phyloP scores from a whole-genome alignment of 768 basidiomycete genomes.

The Mrakia hoshinonis region DNA sequence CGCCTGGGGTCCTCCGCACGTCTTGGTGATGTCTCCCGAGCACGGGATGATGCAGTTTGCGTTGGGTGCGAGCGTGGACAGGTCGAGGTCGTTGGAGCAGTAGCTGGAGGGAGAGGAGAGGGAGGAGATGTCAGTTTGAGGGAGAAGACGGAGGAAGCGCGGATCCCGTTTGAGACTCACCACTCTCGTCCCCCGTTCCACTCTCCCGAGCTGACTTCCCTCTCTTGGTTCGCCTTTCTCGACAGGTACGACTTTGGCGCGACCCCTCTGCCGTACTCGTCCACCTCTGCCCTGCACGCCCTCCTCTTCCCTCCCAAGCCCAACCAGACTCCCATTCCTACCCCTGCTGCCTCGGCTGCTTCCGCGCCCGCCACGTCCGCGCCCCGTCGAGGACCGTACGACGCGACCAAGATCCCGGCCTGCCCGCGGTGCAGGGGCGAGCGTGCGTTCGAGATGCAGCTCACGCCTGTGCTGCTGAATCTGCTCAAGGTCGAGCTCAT shows the following conservation, averaged over 20 bases:
- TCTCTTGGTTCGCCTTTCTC: not conserved
- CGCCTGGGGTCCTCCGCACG: conserved; percentile 20
- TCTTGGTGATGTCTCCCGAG: conserved; percentile 6
- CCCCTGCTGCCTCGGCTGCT: conserved; percentile 50
- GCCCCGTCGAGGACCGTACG: conserved; percentile 43
- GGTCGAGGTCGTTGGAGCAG: conserved; percentile 1
- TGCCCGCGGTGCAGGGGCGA: conserved; percentile 61
- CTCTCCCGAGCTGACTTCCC: too few relatives aligned
- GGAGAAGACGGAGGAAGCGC: not conserved
- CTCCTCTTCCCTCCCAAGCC: conserved; percentile 59
- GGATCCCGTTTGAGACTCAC: not conserved
- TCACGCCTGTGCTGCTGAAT: conserved; percentile 90
- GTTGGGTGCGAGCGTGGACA: not conserved
- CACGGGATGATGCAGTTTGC: conserved; percentile 16
- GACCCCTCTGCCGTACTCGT: conserved; percentile 74
- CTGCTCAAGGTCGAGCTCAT: conserved; percentile 47
- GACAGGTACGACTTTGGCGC: conserved; percentile 79
- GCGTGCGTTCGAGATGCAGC: conserved; percentile 81
- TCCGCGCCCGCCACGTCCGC: conserved; percentile 34
- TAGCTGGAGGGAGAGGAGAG: not conserved
- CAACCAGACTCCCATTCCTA: conserved; percentile 47
- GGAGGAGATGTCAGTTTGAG: not conserved
- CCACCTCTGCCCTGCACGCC: conserved; percentile 58
- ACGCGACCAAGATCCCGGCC: conserved; percentile 49
- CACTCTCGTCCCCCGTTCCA: too few relatives aligned